Evolutionary conservation across 768 basidiomycete species (phyloP).

Genomic region (Baorangia bicolor): DNA sequence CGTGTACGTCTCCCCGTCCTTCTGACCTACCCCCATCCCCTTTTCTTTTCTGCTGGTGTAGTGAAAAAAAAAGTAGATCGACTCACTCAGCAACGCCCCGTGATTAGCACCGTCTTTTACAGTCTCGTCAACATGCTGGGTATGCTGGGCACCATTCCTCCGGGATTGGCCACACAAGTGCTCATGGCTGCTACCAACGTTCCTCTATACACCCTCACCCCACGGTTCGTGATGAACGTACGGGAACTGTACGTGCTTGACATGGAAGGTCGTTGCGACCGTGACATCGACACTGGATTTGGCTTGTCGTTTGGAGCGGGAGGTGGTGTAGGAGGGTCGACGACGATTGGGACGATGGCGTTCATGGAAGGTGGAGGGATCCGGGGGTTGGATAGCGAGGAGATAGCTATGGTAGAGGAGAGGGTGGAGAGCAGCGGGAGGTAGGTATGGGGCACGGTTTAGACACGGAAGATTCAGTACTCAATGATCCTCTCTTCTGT

Average conservation of each 20-base stretch:
- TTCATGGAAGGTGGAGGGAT: not conserved
- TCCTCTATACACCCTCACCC: not conserved
- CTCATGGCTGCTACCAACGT: not conserved
- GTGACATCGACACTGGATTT: not conserved
- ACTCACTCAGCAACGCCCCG: too few relatives aligned
- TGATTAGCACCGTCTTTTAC: not conserved
- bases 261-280: not conserved
- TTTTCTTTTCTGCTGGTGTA: too few relatives aligned
- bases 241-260: not conserved
- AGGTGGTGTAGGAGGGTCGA: not conserved
- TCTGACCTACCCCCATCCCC: too few relatives aligned
- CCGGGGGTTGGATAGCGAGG: not conserved
- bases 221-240: slow-evolving; percentile 3
- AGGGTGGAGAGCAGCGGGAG: not conserved
- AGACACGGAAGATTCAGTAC: too few relatives aligned
- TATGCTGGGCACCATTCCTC: not conserved
- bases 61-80: too few relatives aligned
- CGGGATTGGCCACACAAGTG: not conserved
- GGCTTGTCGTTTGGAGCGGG: not conserved
- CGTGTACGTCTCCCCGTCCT: too few relatives aligned
- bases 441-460: too few relatives aligned
- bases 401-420: not conserved
- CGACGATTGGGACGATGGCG: not conserved
- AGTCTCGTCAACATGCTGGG: not conserved
- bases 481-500: too few relatives aligned